Percentiles rank a stretch among this genome's conserved stretches.
These are phyloP conservation scores for Plantago major DNA, from an alignment of 257 asterid genomes.

Conservation along the genomic window DNA sequence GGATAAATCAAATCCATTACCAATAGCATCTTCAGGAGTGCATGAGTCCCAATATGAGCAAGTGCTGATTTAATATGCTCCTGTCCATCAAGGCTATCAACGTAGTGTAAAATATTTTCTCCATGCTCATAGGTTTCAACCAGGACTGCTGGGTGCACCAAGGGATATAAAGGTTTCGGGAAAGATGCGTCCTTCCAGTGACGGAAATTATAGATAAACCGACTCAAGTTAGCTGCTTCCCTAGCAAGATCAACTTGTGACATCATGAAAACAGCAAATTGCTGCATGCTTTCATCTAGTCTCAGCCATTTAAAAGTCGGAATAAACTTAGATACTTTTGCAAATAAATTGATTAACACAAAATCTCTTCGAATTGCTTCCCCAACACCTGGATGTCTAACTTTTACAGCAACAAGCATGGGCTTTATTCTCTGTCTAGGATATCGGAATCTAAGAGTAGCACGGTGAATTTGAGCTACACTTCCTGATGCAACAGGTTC, in stretches of 20 bases:
- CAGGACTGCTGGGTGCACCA: slow-evolving; percentile 91
- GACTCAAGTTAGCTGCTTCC: slow-evolving; percentile 89
- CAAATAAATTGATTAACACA: slow-evolving; percentile 55
- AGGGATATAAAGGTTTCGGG: slow-evolving; percentile 82
- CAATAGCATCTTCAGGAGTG: slow-evolving; percentile 86
- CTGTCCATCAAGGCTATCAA: slow-evolving; percentile 59
- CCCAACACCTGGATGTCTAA: slow-evolving; percentile 87
- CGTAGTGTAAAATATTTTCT: slow-evolving; percentile 58
- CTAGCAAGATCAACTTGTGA: slow-evolving; percentile 92
- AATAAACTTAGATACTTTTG: slow-evolving; percentile 48
- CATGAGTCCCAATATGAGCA: slow-evolving; percentile 83
- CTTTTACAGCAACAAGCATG: slow-evolving; percentile 81
- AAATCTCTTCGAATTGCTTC: slow-evolving; percentile 83
- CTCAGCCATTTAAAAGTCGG: slow-evolving; percentile 82
- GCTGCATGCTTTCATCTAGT: slow-evolving; percentile 82
- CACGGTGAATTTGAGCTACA: slow-evolving; percentile 85
- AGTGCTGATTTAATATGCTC: slow-evolving; percentile 51
- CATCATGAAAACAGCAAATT: slow-evolving; percentile 85
- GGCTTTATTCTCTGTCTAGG: slow-evolving; percentile 60
- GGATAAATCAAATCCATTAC: slow-evolving; percentile 34
- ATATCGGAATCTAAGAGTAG: slow-evolving; percentile 57
- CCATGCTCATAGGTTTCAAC: slow-evolving; percentile 91
- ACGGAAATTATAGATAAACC: slow-evolving; percentile 79
- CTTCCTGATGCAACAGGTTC: slow-evolving; percentile 87
- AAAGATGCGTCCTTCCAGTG: slow-evolving; percentile 79